phyloP scores from a whole-genome alignment of 495 filamentous ascomycete species.

The Penicillium goetzii region DNA sequence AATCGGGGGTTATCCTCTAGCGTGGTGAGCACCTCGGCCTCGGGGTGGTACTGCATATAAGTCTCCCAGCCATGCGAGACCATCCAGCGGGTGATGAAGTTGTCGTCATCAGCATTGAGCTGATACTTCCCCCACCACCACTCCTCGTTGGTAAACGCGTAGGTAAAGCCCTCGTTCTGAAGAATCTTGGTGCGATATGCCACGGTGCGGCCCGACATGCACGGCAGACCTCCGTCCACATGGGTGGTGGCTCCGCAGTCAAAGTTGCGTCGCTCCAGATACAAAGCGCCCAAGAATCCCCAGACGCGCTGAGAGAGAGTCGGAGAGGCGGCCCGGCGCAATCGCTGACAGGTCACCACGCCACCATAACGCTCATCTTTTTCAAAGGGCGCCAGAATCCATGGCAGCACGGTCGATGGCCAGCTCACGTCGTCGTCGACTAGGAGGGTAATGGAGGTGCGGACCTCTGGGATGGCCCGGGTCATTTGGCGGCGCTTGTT shows the following conservation, averaged over 20 bases:
- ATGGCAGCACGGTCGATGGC: slow-evolving; percentile 74
- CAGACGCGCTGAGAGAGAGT: slow-evolving; percentile 62
- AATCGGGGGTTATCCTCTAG: slow-evolving; percentile 75
- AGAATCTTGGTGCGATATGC: slow-evolving; percentile 82
- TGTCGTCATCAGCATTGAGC: slow-evolving; percentile 83
- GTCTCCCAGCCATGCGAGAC: slow-evolving; percentile 77
- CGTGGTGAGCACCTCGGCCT: slow-evolving; percentile 75
- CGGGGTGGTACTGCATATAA: slow-evolving; percentile 73
- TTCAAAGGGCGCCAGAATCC: slow-evolving; percentile 86
- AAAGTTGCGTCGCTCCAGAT: slow-evolving; percentile 84
- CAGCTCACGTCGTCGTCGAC: slow-evolving; percentile 89
- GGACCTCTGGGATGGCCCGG: slow-evolving; percentile 74
- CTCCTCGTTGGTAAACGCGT: slow-evolving; percentile 71
- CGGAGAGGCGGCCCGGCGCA: slow-evolving; percentile 64
- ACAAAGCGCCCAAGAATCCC: slow-evolving; percentile 79
- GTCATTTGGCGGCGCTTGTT: slow-evolving; percentile 89
- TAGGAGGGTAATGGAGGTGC: slow-evolving; percentile 75
- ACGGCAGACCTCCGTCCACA: slow-evolving; percentile 83
- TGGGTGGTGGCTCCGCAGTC: slow-evolving; percentile 86
- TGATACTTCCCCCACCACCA: slow-evolving; percentile 70
- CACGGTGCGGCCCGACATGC: slow-evolving; percentile 84
- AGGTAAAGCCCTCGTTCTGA: slow-evolving; percentile 73
- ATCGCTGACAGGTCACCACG: slow-evolving; percentile 80
- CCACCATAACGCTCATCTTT: slow-evolving; percentile 71
- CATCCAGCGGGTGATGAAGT: slow-evolving; percentile 81